Evolutionary conservation across 805 yeast species (phyloP).

Genomic region (Schwanniomyces yamadae): DNA sequence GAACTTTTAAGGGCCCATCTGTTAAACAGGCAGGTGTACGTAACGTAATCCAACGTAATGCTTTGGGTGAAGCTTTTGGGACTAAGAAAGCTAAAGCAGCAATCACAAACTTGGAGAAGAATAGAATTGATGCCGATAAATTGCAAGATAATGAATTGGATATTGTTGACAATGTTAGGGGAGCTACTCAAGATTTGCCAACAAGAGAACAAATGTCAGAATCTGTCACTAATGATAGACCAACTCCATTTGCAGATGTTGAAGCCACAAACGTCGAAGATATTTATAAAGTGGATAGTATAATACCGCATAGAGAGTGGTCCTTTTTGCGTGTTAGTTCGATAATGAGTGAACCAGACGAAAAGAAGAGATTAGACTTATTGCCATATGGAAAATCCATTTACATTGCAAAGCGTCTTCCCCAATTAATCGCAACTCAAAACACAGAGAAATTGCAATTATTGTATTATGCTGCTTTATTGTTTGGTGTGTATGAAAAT

Average conservation of each 20-base stretch:
- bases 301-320: slow-evolving; percentile 70
- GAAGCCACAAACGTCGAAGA: slow-evolving; percentile 84
- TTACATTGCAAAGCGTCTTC: slow-evolving; percentile 51
- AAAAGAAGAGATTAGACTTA: slow-evolving; percentile 50
- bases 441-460: slow-evolving; percentile 62
- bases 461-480: slow-evolving; percentile 74
- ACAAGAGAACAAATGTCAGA: slow-evolving; percentile 61
- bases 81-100: slow-evolving; percentile 95
- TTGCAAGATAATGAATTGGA: slow-evolving; percentile 73
- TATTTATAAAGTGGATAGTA: slow-evolving; percentile 68
- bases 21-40: slow-evolving; percentile 55
- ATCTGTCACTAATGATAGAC: slow-evolving; percentile 64
- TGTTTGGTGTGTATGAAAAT: slow-evolving; percentile 76
- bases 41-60: slow-evolving; percentile 65
- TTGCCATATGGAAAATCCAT: slow-evolving; percentile 64
- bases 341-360: slow-evolving; percentile 51
- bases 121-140: slow-evolving; percentile 81
- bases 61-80: slow-evolving; percentile 95
- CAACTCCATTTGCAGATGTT: slow-evolving; percentile 73
- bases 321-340: slow-evolving; percentile 60
- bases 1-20: slow-evolving; percentile 58
- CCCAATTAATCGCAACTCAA: slow-evolving; percentile 34
- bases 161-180: slow-evolving; percentile 76
- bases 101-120: slow-evolving; percentile 73
- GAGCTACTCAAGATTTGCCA: slow-evolving; percentile 72